Evolutionary conservation across 305 asterid species (phyloP).

Genomic region (Salvia sclarea): DNA sequence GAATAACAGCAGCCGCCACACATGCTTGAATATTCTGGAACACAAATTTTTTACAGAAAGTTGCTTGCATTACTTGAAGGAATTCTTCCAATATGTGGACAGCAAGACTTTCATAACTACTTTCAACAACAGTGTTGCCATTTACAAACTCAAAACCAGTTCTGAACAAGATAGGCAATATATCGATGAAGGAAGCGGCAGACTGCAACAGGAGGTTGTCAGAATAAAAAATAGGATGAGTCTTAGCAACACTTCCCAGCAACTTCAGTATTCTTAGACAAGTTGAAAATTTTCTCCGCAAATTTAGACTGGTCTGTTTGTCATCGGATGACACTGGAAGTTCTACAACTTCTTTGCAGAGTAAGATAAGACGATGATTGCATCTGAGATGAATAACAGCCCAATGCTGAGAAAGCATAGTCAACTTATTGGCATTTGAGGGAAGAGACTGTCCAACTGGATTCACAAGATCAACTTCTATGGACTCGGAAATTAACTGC

Average conservation of each 20-base stretch:
- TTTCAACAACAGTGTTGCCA: slow-evolving; percentile 59
- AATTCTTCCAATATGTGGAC: slow-evolving; percentile 78
- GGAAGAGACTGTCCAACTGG: slow-evolving; percentile 48
- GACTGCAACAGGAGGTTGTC: slow-evolving; percentile 65
- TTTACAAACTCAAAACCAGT: slow-evolving; percentile 62
- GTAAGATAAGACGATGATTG: slow-evolving; percentile 59
- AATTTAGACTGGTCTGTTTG: slow-evolving; percentile 49
- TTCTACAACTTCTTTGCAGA: slow-evolving; percentile 63
- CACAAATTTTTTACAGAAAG: slow-evolving; percentile 55
- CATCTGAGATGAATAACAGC: slow-evolving; percentile 83
- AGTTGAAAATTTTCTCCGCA: slow-evolving; percentile 68
- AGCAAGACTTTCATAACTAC: slow-evolving; percentile 66
- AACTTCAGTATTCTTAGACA: slow-evolving; percentile 73
- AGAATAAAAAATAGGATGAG: slow-evolving; percentile 52
- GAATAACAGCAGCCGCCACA: slow-evolving; percentile 65
- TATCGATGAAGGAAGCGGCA: slow-evolving; percentile 62
- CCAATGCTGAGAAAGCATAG: slow-evolving; percentile 69
- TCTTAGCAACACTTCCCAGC: slow-evolving; percentile 62
- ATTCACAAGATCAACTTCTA: slow-evolving; percentile 53
- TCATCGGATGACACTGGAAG: slow-evolving; percentile 58
- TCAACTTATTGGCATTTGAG: slow-evolving; percentile 49
- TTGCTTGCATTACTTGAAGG: slow-evolving; percentile 66
- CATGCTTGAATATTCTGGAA: slow-evolving; percentile 74
- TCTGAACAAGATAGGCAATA: slow-evolving; percentile 64
- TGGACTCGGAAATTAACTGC: slow-evolving; percentile 62